These are phyloP conservation scores for Metarhizium anisopliae DNA, from an alignment of 2,329 filamentous ascomycete species.

Conservation along the genomic window DNA sequence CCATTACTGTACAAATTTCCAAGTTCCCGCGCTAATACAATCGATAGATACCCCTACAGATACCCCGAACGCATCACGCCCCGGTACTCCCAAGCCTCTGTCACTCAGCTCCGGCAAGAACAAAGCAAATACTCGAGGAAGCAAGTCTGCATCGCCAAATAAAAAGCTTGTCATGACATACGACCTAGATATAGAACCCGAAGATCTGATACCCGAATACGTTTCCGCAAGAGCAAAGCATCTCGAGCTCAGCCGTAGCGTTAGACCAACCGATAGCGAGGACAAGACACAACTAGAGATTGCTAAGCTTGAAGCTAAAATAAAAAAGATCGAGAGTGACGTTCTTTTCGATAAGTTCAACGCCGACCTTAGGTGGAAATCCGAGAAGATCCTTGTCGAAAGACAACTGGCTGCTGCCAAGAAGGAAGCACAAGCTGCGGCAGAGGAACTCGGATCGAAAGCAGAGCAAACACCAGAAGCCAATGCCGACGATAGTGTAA, in stretches of 20 bases:
- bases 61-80: slow-evolving; percentile 40
- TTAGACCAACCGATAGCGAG: slow-evolving; percentile 11
- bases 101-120: slow-evolving; percentile 16
- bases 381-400: slow-evolving; percentile 49
- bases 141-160: slow-evolving; percentile 10
- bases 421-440: slow-evolving; percentile 21
- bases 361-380: slow-evolving; percentile 58
- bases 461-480: slow-evolving; percentile 24
- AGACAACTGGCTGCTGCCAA: slow-evolving; percentile 48
- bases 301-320: slow-evolving; percentile 61
- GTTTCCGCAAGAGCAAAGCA: slow-evolving; percentile 62
- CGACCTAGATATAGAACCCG: slow-evolving; percentile 65
- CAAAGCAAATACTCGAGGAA: slow-evolving; percentile 22
- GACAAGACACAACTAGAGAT: slow-evolving; percentile 36
- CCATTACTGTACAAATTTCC: neutral
- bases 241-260: slow-evolving; percentile 38
- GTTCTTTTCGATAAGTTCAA: slow-evolving; percentile 61
- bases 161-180: slow-evolving; percentile 42
- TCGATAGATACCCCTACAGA: slow-evolving; percentile 38
- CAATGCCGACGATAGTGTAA: slow-evolving; percentile 29
- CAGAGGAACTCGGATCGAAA: slow-evolving; percentile 9
- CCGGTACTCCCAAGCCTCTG: slow-evolving; percentile 36
- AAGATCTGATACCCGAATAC: slow-evolving; percentile 67
- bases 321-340: slow-evolving; percentile 70
- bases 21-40: slow-evolving; percentile 5